Conservation (phyloP, 1,139 yeast species). For the Nakaseomyces kungkrabaensis region DNA sequence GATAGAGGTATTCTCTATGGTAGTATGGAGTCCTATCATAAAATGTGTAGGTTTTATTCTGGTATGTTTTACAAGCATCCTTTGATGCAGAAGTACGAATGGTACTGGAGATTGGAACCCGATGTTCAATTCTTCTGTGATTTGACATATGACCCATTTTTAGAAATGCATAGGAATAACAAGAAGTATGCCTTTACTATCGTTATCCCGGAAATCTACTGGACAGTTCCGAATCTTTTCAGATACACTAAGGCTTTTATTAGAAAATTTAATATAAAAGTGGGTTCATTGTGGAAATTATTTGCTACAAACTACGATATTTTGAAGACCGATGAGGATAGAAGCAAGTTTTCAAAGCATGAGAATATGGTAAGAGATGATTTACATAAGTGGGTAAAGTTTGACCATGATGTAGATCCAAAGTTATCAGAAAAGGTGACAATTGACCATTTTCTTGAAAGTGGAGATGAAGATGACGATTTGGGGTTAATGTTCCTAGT, state of each 20-base stretch:
- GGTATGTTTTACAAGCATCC: conserved; percentile 73
- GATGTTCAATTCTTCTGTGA: conserved; percentile 84
- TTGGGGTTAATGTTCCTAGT: conserved; percentile 17
- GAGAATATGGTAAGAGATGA: conserved; percentile 36
- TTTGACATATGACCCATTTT: conserved; percentile 80
- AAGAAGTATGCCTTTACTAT: conserved; percentile 82
- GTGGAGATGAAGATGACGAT: conserved; percentile 8
- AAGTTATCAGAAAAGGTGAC: conserved; percentile 25
- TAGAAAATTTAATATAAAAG: conserved; percentile 35
- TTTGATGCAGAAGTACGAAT: conserved; percentile 53
- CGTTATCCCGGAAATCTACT: conserved; percentile 59
- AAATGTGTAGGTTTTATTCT: conserved; percentile 64
- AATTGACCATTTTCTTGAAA: conserved; percentile 20
- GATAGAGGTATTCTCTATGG: conserved; percentile 79
- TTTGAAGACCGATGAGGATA: conserved; percentile 9
- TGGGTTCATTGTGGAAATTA: conserved; percentile 51
- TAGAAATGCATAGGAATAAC: conserved; percentile 57
- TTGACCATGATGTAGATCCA: conserved; percentile 17
- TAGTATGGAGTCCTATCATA: conserved; percentile 59
- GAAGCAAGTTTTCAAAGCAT: conserved; percentile 7
- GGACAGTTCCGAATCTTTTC: conserved; percentile 74
- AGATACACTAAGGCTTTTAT: conserved; percentile 59
- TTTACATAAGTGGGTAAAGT: conserved; percentile 29
- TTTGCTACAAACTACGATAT: conserved; percentile 35
- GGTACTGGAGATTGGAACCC: conserved; percentile 96